phyloP scores from a whole-genome alignment of 2,329 filamentous ascomycete species.

The Aspergillus awamori region DNA sequence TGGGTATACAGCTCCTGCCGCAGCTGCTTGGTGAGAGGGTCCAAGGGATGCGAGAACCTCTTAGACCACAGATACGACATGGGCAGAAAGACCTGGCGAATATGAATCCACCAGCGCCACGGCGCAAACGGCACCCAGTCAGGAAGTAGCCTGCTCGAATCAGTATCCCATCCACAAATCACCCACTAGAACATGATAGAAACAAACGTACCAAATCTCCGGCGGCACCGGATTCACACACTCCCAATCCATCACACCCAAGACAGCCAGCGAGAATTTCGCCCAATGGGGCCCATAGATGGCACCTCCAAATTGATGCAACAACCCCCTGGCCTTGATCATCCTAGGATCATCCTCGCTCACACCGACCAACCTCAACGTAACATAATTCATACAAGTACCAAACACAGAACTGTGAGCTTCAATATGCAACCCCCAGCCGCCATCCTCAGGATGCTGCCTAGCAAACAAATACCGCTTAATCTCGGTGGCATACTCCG shows the following conservation, averaged over 20 bases:
- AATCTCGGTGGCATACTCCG: slow-evolving; percentile 80
- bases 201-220: slow-evolving; percentile 72
- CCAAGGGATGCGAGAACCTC: slow-evolving; percentile 75
- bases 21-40: slow-evolving; percentile 70
- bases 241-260: slow-evolving; percentile 85
- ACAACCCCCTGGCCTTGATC: slow-evolving; percentile 77
- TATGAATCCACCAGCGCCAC: slow-evolving; percentile 98
- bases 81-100: slow-evolving; percentile 90
- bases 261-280: slow-evolving; percentile 90
- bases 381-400: slow-evolving; percentile 83
- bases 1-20: slow-evolving; percentile 81
- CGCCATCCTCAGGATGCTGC: slow-evolving; percentile 84
- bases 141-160: slow-evolving; percentile 64
- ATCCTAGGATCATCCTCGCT: slow-evolving; percentile 81
- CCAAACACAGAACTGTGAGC: slow-evolving; percentile 91
- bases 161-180: neutral
- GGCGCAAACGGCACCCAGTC: slow-evolving; percentile 89
- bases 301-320: slow-evolving; percentile 86
- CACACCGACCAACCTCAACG: slow-evolving; percentile 78
- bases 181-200: neutral
- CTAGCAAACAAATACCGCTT: slow-evolving; percentile 88
- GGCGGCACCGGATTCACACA: slow-evolving; percentile 92
- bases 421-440: slow-evolving; percentile 96
- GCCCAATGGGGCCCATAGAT: slow-evolving; percentile 86
- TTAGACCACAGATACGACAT: slow-evolving; percentile 92